These are phyloP conservation scores for Rhodotorula sp. DNA, from an alignment of 1,284 basidiomycete species.

Conservation along the genomic window DNA sequence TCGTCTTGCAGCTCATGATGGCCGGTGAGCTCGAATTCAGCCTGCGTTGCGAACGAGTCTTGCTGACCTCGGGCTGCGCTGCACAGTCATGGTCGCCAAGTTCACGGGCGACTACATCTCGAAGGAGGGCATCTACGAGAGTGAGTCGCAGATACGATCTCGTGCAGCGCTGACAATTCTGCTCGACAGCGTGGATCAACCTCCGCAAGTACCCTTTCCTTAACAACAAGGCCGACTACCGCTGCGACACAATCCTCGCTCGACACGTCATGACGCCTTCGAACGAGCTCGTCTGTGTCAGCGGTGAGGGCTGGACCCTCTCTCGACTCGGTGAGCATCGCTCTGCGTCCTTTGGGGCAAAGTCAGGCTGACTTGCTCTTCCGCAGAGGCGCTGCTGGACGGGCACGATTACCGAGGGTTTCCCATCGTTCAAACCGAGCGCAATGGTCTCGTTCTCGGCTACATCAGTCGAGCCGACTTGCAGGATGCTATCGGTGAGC, in stretches of 20 bases:
- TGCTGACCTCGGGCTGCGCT: not conserved
- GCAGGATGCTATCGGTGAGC: constrained; percentile 79
- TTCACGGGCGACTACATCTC: constrained; percentile 44
- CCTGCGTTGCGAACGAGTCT: constrained; percentile 57
- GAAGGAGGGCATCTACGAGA: constrained; percentile 45
- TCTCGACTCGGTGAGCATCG: constrained; percentile 2
- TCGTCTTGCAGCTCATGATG: constrained; percentile 90
- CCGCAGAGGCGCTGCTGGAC: constrained; percentile 30
- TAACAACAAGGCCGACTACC: constrained; percentile 63
- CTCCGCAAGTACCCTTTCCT: constrained; percentile 68
- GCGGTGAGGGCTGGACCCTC: constrained; percentile 36
- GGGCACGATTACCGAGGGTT: constrained; percentile 71
- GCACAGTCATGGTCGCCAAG: constrained; percentile 85
- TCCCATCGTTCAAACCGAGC: constrained; percentile 64
- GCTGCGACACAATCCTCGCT: constrained; percentile 64
- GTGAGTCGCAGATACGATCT: not conserved
- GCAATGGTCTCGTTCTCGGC: constrained; percentile 69
- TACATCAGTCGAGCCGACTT: constrained; percentile 89
- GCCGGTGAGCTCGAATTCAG: constrained; percentile 65
- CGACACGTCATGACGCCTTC: constrained; percentile 62
- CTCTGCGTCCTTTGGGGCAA: constrained; percentile 45
- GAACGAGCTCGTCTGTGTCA: constrained; percentile 24
- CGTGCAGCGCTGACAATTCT: not conserved
- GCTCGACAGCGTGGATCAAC: constrained; percentile 43
- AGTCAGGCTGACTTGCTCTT: too few species aligned